Conservation (phyloP, 495 filamentous ascomycete species). For the Talaromyces adpressus region DNA sequence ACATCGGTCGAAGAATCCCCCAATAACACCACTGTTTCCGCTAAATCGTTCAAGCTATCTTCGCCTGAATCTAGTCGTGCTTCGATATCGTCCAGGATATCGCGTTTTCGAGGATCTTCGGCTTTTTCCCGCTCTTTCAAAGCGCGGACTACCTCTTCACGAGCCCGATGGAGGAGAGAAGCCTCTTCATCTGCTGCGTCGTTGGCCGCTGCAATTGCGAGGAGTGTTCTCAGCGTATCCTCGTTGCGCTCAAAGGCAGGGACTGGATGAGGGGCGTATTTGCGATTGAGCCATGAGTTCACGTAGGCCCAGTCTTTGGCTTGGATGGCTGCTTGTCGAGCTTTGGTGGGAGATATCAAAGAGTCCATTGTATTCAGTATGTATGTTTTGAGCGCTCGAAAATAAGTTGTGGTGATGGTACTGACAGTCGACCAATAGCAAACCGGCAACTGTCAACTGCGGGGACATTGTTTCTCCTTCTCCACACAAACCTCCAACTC, state of each 20-base stretch:
- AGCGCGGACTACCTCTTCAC: slow-evolving; percentile 29
- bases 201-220: slow-evolving; percentile 69
- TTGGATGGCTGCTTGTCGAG: slow-evolving; percentile 39
- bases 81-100: slow-evolving; percentile 34
- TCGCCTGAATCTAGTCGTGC: slow-evolving; percentile 30
- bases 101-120: slow-evolving; percentile 27
- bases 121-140: slow-evolving; percentile 26
- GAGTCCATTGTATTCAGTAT: slow-evolving; percentile 21
- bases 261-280: slow-evolving; percentile 54
- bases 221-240: slow-evolving; percentile 70
- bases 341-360: slow-evolving; percentile 39
- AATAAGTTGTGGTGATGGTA: neutral
- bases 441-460: slow-evolving; percentile 1
- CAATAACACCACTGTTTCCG: slow-evolving; percentile 26
- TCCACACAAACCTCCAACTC: slow-evolving; percentile 3
- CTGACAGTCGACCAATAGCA: neutral
- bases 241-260: slow-evolving; percentile 77
- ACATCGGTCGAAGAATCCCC: slow-evolving; percentile 26
- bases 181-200: slow-evolving; percentile 76
- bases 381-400: neutral
- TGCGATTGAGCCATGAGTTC: slow-evolving; percentile 69
- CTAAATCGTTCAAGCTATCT: slow-evolving; percentile 31
- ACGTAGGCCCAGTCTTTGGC: slow-evolving; percentile 86
- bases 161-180: slow-evolving; percentile 39
- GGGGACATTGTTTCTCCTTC: slow-evolving; percentile 8